Evolutionary conservation across 108 stramenopile species (phyloP), one percentile per base, ranked within the genome.

Genomic region (Pseudonitzschia pungens): DNA sequence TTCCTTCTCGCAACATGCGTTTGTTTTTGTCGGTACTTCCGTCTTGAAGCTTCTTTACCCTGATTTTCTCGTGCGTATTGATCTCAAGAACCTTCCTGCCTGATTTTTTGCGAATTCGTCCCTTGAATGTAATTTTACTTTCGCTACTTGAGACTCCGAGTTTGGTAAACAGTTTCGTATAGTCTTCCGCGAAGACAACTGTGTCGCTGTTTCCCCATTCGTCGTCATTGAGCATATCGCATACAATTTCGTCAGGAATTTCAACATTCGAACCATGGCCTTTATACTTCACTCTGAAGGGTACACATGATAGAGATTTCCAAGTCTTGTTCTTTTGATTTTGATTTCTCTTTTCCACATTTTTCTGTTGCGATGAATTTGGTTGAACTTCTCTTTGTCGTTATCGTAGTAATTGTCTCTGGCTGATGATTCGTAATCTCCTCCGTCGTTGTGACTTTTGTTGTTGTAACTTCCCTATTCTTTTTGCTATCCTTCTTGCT

Each of bases 181-280:
- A 48, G 10, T 48, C 45, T 48, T 48, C 45, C 2, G 45, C 45
- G 14, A 48, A 48, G 2, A 14, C 16, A 8, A 48, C 10, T 48
- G 45, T 48, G 18, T 48, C 45, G 10, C 45, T 48, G 10, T 48
- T 48, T 48, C 45, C 45, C 45, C 45, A 48, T 48, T 48, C 10
- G 45, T 58, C 57, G 29, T 58, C 57, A 26, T 58, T 31, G 29
- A 58, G 57, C 57, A 8, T 58, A 15, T 58, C 57, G 14, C 57
- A 58, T 58, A n/a, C n/a, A 14, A 28, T 31, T 58, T 58, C 57
- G 10, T 58, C 57, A 28, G 57, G 57, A 31, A 58, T 31, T 0
- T 58, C 57, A 22, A 26, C 57, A 54, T 24, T 54, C 15, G 53
- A 14, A n/a, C 6, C 0, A 14, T 58, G 6, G 29, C 29, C 29